Conservation (phyloP, 495 filamentous ascomycete genomes). For the Aspergillus nidulans region DNA sequence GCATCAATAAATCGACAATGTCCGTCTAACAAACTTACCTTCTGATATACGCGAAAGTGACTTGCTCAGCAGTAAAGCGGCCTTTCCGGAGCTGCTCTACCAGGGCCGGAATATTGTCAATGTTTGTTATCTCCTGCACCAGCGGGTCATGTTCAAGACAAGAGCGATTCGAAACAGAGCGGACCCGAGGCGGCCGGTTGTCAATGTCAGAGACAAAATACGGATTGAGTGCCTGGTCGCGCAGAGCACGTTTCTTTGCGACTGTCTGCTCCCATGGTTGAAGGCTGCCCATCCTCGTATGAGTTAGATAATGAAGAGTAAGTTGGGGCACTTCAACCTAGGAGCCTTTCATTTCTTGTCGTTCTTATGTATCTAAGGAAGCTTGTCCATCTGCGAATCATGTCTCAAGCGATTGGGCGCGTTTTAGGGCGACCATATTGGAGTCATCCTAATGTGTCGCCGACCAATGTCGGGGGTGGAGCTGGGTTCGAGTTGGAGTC, state of each 20-base stretch:
- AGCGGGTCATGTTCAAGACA: slow-evolving; percentile 19
- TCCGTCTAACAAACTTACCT: slow-evolving; percentile 28
- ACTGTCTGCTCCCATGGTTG: slow-evolving; percentile 31
- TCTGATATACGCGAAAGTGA: slow-evolving; percentile 45
- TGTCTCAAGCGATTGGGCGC: not conserved
- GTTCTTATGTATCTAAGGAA: not conserved
- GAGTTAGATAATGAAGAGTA: not conserved
- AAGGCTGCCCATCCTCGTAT: slow-evolving; percentile 17
- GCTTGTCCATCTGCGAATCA: too few relatives aligned
- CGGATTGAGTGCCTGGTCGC: slow-evolving; percentile 26
- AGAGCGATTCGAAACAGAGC: slow-evolving; percentile 23
- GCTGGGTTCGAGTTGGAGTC: not conserved
- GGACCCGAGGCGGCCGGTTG: slow-evolving; percentile 21
- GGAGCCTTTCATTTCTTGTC: not conserved
- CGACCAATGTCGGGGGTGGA: not conserved
- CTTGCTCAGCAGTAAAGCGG: slow-evolving; percentile 37
- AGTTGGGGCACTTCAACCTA: not conserved
- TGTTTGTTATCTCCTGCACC: slow-evolving; percentile 34
- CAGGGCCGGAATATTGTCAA: slow-evolving; percentile 33
- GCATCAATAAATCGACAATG: not conserved
- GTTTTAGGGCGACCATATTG: not conserved
- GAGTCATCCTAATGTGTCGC: not conserved
- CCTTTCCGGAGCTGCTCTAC: slow-evolving; percentile 31
- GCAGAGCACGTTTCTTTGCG: slow-evolving; percentile 24
- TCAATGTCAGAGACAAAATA: slow-evolving; percentile 28